These are phyloP conservation scores for Starmerella geochares DNA, from an alignment of 805 yeast genomes.

Conservation along the genomic window DNA sequence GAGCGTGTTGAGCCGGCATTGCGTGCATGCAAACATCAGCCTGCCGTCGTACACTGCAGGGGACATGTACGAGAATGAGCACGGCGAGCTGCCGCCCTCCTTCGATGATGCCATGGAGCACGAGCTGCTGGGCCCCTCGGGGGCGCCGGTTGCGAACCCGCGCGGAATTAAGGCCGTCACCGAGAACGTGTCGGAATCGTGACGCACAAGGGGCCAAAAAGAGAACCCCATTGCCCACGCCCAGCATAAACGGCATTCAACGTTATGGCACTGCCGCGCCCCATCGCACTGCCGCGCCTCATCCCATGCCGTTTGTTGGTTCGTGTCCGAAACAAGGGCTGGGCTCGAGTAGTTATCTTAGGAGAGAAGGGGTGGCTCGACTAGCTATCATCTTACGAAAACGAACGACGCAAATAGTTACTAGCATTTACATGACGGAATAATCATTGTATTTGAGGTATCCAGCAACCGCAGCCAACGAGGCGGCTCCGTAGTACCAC, in stretches of 20 bases:
- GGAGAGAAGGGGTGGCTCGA: too few relatives aligned
- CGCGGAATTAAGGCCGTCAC: constrained; percentile 17
- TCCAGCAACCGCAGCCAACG: constrained; percentile 25
- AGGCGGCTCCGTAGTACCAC: constrained; percentile 29
- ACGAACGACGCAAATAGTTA: not conserved
- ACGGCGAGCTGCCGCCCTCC: constrained; percentile 24
- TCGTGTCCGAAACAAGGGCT: too few relatives aligned
- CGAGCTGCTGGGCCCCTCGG: constrained; percentile 22
- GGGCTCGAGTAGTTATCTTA: not conserved
- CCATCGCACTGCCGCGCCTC: too few relatives aligned
- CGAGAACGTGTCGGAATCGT: not conserved
- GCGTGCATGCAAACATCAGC: constrained; percentile 28
- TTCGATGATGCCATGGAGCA: constrained; percentile 27
- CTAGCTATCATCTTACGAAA: too few relatives aligned
- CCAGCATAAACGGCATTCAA: too few relatives aligned
- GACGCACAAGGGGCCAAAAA: too few relatives aligned
- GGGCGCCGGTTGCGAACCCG: constrained; percentile 10
- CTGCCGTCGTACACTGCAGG: constrained; percentile 27
- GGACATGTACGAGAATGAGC: not conserved
- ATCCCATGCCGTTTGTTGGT: too few relatives aligned
- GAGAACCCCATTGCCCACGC: too few relatives aligned
- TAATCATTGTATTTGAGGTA: constrained; percentile 24
- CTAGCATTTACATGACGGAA: not conserved
- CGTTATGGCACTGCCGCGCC: too few relatives aligned
- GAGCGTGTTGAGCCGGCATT: constrained; percentile 24